phyloP scores from a whole-genome alignment of 192 early-diverging fungal genomes.

The Coemansia sp. region DNA sequence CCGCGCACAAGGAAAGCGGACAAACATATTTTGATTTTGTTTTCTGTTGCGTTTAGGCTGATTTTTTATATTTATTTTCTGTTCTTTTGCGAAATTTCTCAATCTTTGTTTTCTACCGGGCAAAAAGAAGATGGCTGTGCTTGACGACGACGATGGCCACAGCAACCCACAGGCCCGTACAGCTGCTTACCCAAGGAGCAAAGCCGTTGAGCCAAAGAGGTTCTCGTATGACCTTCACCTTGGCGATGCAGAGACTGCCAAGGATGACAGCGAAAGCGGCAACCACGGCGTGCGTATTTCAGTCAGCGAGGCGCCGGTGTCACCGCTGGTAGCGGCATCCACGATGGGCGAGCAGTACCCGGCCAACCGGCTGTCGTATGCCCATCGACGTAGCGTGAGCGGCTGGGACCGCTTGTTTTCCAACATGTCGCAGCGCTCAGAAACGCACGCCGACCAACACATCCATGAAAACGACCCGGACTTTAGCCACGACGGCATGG shows the following conservation, averaged over 20 bases:
- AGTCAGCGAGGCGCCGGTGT: slow-evolving; percentile 10
- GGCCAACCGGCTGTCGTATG: slow-evolving; percentile 38
- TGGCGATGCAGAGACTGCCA: background rate
- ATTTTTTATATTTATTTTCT: slow-evolving; percentile 6
- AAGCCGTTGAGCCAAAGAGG: too few species aligned
- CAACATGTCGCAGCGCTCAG: slow-evolving; percentile 37
- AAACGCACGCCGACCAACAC: slow-evolving; percentile 13
- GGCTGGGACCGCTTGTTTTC: slow-evolving; percentile 49
- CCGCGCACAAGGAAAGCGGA: background rate
- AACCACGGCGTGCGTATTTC: background rate
- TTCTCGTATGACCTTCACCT: background rate
- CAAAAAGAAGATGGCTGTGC: too few species aligned
- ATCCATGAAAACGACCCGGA: slow-evolving; percentile 2
- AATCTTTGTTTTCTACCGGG: too few species aligned
- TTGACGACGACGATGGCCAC: too few species aligned
- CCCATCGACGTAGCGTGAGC: slow-evolving; percentile 43
- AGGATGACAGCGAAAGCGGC: background rate
- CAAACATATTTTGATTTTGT: background rate
- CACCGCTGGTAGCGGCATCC: slow-evolving; percentile 24
- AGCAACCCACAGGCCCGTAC: too few species aligned
- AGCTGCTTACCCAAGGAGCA: background rate
- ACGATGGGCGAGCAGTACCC: slow-evolving; percentile 28
- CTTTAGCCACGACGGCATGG: slow-evolving; percentile 8
- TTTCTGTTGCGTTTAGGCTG: background rate
- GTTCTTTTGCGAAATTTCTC: too few species aligned